Evolutionary conservation across 1,284 basidiomycete genomes (phyloP).

Genomic region (Apiotrichum porosum): DNA sequence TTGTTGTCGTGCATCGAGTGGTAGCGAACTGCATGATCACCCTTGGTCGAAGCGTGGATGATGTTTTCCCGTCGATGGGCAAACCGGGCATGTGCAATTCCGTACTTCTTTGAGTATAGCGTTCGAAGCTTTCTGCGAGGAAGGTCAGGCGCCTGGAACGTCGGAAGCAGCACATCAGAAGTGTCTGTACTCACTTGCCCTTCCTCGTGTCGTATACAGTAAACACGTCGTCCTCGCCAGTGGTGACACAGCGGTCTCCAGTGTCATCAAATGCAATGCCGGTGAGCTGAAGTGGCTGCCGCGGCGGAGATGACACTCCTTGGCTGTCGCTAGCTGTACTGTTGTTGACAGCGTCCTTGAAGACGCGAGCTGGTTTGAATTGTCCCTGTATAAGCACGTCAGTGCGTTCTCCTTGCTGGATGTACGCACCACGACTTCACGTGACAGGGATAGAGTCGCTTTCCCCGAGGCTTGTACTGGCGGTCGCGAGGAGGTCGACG

Average conservation of each 20-base stretch:
- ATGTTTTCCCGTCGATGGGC: conserved; percentile 84
- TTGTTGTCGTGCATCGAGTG: conserved; percentile 94
- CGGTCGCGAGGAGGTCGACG: not conserved
- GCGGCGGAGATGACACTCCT: conserved; percentile 45
- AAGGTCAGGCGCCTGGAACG: no score
- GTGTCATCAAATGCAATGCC: conserved; percentile 85
- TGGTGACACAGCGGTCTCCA: conserved; percentile 79
- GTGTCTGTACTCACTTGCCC: conserved; percentile 87
- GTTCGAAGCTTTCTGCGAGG: conserved; percentile 64
- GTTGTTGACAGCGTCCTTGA: conserved; percentile 68
- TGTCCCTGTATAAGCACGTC: not conserved
- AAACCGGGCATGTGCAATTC: conserved; percentile 86
- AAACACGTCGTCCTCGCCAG: conserved; percentile 90
- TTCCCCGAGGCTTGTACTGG: not conserved
- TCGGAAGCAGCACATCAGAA: conserved; percentile 13
- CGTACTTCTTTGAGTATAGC: conserved; percentile 91
- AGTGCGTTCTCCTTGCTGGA: not conserved
- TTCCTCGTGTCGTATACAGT: conserved; percentile 79
- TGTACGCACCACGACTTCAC: not conserved
- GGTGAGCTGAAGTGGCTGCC: conserved; percentile 56
- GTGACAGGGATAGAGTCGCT: not conserved
- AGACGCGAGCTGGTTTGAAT: conserved; percentile 70
- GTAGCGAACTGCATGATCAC: conserved; percentile 83
- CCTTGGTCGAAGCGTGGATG: conserved; percentile 89
- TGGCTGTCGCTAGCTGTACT: conserved; percentile 3